Evolutionary conservation across 805 yeast species (phyloP).

Genomic region (Candida awuae): DNA sequence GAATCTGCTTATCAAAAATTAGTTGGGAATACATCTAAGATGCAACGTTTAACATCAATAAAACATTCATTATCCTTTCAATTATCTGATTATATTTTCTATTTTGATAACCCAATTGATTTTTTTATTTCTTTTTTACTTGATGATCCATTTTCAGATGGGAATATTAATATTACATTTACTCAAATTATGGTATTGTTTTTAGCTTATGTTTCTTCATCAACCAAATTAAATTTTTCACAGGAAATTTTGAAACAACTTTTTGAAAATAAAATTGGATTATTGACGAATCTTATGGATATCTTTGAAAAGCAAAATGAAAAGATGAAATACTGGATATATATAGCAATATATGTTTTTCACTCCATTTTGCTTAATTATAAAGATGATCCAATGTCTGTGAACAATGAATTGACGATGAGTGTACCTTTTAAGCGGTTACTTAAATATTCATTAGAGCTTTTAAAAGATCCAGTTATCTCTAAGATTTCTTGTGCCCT

Average conservation of each 20-base stretch:
- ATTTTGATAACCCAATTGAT: slow-evolving; percentile 11
- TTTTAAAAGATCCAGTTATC: slow-evolving; percentile 27
- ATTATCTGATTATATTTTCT: slow-evolving; percentile 11
- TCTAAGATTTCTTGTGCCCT: slow-evolving; percentile 29
- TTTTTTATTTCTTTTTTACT: slow-evolving; percentile 20
- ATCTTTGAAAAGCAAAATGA: slow-evolving; percentile 18
- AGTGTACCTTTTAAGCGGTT: slow-evolving; percentile 2
- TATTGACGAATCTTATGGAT: slow-evolving; percentile 12
- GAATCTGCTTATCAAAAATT: background rate
- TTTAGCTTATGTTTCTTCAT: slow-evolving; percentile 12
- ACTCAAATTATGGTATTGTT: slow-evolving; percentile 27
- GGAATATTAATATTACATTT: background rate
- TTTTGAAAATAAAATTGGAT: slow-evolving; percentile 1
- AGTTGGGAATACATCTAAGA: background rate
- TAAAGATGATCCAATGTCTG: background rate
- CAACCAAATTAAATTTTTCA: background rate
- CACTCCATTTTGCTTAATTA: background rate
- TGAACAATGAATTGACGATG: background rate
- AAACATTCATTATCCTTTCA: slow-evolving; percentile 13
- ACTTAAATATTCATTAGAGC: slow-evolving; percentile 26
- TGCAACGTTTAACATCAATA: background rate
- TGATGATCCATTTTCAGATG: slow-evolving; percentile 11
- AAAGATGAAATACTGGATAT: slow-evolving; percentile 20
- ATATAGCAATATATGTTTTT: background rate
- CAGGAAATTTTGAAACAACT: background rate